phyloP scores from a whole-genome alignment of 352 stramenopile genomes.

The Phytophthora tubulina region DNA sequence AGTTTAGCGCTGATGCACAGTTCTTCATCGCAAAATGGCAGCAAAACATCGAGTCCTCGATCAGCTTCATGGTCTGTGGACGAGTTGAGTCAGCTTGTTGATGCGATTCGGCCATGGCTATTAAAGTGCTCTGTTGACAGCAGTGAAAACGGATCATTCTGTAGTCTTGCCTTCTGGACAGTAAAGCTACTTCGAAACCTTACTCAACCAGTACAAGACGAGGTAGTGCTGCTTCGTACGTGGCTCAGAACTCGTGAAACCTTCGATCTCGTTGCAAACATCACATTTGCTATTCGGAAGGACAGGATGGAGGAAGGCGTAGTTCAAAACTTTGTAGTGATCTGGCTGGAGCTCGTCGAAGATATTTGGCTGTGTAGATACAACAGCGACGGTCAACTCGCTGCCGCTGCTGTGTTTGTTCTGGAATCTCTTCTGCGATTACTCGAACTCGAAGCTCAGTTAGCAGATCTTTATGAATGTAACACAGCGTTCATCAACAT shows the following conservation, averaged over 20 bases:
- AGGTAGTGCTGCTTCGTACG: constrained; percentile 12
- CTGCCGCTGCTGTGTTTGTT: constrained; percentile 18
- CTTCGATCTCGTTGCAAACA: constrained; percentile 29
- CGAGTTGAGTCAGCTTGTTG: constrained; percentile 22
- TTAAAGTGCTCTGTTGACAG: neutral
- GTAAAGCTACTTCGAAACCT: constrained; percentile 52
- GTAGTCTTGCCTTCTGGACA: constrained; percentile 38
- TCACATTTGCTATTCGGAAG: constrained; percentile 15
- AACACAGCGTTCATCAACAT: constrained; percentile 12
- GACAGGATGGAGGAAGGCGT: neutral
- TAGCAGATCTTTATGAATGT: neutral
- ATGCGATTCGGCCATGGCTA: constrained; percentile 24
- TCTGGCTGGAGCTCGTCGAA: constrained; percentile 45
- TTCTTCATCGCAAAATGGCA: neutral
- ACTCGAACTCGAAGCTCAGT: constrained; percentile 18
- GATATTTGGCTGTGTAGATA: constrained; percentile 46
- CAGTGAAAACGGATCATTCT: neutral
- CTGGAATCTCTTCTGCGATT: constrained; percentile 32
- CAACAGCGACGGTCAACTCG: constrained; percentile 44
- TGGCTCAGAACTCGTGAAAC: constrained; percentile 28
- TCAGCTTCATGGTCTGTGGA: constrained; percentile 27
- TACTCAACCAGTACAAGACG: constrained; percentile 8
- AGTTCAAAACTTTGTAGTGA: constrained; percentile 14
- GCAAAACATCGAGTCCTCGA: constrained; percentile 7
- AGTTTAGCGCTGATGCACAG: constrained; percentile 41